Base-by-base conservation (phyloP, 108 stramenopile species). In the Aureococcus anophagefferens region DNA sequence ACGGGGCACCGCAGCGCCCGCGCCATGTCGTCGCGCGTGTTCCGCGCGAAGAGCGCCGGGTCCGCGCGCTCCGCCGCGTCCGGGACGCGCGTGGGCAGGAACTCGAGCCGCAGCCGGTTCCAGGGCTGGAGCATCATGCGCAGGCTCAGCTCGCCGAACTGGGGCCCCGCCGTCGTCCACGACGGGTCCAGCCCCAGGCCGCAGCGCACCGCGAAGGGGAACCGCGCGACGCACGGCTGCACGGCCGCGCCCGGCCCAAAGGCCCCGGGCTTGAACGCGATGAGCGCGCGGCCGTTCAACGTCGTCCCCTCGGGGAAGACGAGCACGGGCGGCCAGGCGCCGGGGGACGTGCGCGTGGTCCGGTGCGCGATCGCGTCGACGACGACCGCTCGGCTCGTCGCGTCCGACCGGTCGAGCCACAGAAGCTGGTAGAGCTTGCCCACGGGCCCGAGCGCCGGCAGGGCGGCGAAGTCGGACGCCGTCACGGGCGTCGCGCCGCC, bases 251-350 rank as follows among this genome's bases (percentile, higher is more conserved):
- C 32, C 5, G 77, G 77, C 40, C 33, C 72, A 31, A 77, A 77
- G 30, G 77, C 77, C 18, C 77, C 77, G 44, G 28, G 28, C 33
- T 67, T 65, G 59, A 77, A 77, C 16, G 65, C 32, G 64, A 74
- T 68, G 28, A 77, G 35, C 36, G 72, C 72, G 28, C 33, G 46
- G 44, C 77, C 72, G 68, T 72, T 77, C 21, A 68, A 64, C 34
- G 72, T 72, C 28, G 77, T 77, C 14, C 72, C 77, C 63, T 77
- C 77, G 33, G 77, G 77, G 46, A 77, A 77, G 28, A 77, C 45
- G 31, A 77, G 11, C 28, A 77, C 63, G 11, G 67, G 71, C 46
- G 59, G 35, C 68, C 68, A 69, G 7, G 17, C 25, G 21, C 7
- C 13, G 3, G 51, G 21, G 17, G 17, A 4, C 7, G 51, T 18